Base-by-base conservation (phyloP, 2,329 filamentous ascomycete genomes). In the Leptographium galeiforme region DNA sequence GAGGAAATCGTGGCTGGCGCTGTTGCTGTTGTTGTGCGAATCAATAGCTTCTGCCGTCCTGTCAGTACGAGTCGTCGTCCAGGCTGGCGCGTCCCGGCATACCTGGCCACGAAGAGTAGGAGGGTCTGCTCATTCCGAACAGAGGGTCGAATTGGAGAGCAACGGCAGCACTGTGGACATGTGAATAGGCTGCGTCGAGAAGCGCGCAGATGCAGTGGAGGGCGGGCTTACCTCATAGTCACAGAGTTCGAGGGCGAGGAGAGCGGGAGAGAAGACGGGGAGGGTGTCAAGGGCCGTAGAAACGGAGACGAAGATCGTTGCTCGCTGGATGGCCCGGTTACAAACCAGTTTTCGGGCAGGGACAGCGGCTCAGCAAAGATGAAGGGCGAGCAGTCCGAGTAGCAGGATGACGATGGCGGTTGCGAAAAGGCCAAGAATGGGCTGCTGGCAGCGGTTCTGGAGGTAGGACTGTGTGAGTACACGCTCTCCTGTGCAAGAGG, bases 1-100 rank as follows among this genome's bases (percentile, higher is more conserved):
- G 34, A 78, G 61, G 43, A 75, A 62, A 52, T 65, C 60, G 61
- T 62, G 2, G 25, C 25, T 25, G 25, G 25, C 5, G 25, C 25
- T 25, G 25, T 25, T 25, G 25, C 25, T 25, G 25, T 25, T 25
- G 25, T 25, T 63, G 54, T 58, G 59, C 39, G 63, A 59, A 19
- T 69, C 67, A 57, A 68, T 57, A 25, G 64, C 66, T 62, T 12
- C 13, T 33, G 12, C 8, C 3, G 19, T 41, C 25, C 19, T 8
- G 43, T 45, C 10, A 45, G 43, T 45, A 8, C 25, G 4, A 4
- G 25, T n/a, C 46, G 30, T 32, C 39, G 38, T 47, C 34, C n/a
- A 5, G 18, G 5, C 30, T 32, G 18, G 45, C 45, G 32, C 45
- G 19, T 30, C 44, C 18, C 25, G 4, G 18, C 57, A 25, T 57